Conservation (phyloP, 2,329 filamentous ascomycete genomes). For the Thelonectria discophora region DNA sequence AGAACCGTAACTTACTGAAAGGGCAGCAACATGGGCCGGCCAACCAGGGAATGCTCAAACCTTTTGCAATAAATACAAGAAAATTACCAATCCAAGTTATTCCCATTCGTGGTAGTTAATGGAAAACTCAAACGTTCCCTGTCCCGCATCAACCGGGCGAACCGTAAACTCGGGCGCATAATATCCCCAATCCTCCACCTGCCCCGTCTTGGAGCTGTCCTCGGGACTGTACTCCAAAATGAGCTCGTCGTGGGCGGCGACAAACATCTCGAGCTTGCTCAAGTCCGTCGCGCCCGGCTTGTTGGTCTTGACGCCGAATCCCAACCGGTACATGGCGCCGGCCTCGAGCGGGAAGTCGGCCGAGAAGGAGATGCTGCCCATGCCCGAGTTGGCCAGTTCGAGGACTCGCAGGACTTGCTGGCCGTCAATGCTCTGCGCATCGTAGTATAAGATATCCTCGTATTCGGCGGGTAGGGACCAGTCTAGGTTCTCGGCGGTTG, state of each 20-base stretch:
- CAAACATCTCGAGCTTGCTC: neutral
- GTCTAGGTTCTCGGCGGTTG: neutral
- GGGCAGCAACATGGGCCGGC: too few species aligned
- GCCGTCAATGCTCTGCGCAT: neutral
- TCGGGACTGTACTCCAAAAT: constrained; percentile 1
- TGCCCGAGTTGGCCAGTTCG: neutral
- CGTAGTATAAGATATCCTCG: constrained; percentile 1
- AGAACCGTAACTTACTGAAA: too few species aligned
- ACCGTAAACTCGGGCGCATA: constrained; percentile 2
- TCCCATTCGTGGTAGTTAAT: neutral
- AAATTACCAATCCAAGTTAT: constrained; percentile 6
- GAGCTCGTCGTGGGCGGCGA: constrained; percentile 6
- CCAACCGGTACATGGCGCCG: constrained; percentile 1
- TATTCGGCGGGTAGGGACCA: constrained; percentile 1
- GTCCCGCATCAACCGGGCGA: neutral
- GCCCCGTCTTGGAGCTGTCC: neutral
- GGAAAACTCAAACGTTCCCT: neutral
- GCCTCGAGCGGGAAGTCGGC: constrained; percentile 3
- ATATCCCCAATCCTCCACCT: neutral
- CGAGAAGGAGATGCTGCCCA: neutral
- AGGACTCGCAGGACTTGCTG: neutral
- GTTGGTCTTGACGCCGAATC: constrained; percentile 1
- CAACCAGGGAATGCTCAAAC: too few species aligned
- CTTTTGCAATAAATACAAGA: constrained; percentile 4
- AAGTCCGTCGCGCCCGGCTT: neutral